These are phyloP conservation scores for Rosa hybrid DNA, from an alignment of 331 rosid species.

Conservation along the genomic window DNA sequence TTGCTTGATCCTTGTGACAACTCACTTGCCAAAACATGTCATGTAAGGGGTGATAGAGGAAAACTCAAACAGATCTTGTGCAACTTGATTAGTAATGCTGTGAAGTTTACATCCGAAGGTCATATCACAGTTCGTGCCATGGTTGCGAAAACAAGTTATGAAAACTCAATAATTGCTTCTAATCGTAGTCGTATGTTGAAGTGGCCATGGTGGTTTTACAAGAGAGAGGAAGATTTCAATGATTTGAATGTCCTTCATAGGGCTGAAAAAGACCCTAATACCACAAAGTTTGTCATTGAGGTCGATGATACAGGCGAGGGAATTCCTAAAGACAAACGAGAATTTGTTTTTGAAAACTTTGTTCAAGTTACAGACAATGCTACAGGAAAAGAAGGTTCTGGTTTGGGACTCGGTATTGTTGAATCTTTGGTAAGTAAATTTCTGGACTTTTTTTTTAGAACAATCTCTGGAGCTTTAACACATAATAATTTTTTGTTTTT, in stretches of 20 bases:
- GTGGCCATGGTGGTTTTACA: constrained; percentile 4
- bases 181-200: background rate
- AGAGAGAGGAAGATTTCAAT: constrained; percentile 4
- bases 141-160: constrained; percentile 22
- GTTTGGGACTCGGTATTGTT: constrained; percentile 39
- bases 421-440: constrained; percentile 28
- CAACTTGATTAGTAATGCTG: constrained; percentile 35
- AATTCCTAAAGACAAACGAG: constrained; percentile 28
- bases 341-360: constrained; percentile 30
- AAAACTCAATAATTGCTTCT: constrained; percentile 27
- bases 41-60: constrained; percentile 27
- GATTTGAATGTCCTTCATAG: constrained; percentile 17
- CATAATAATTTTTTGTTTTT: no score
- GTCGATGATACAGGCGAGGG: constrained; percentile 41
- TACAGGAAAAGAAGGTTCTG: constrained; percentile 30
- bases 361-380: constrained; percentile 23
- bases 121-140: constrained; percentile 33
- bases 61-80: constrained; percentile 34
- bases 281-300: constrained; percentile 29
- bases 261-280: constrained; percentile 21
- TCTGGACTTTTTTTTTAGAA: no score
- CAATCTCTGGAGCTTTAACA: background rate
- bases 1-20: constrained; percentile 33
- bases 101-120: constrained; percentile 32
- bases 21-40: constrained; percentile 17